These are phyloP conservation scores for Raphanus sativus DNA, from an alignment of 345 rosid species.

Conservation along the genomic window DNA sequence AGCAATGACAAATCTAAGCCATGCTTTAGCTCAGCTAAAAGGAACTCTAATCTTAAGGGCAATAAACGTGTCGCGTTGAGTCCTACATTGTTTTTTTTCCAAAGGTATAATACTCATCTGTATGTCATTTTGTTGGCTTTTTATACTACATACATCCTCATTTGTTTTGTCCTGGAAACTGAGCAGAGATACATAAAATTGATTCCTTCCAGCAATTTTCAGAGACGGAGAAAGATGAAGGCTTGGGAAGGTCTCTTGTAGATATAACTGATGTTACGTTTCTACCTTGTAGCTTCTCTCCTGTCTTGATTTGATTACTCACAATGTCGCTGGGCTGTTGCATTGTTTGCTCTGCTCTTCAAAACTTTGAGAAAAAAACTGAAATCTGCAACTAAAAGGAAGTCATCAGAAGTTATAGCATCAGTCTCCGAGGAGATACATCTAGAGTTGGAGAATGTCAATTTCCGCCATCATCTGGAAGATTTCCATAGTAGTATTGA, in stretches of 20 bases:
- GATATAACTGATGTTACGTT: background rate
- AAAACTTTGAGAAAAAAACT: slow-evolving; percentile 67
- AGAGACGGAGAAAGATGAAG: slow-evolving; percentile 63
- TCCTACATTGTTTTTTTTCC: slow-evolving; percentile 46
- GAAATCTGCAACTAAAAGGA: slow-evolving; percentile 61
- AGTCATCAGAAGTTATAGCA: slow-evolving; percentile 68
- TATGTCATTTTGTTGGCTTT: slow-evolving; percentile 6
- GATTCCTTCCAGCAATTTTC: slow-evolving; percentile 50
- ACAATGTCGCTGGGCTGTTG: slow-evolving; percentile 61
- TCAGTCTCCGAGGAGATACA: slow-evolving; percentile 71
- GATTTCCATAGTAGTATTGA: background rate
- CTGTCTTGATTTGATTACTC: slow-evolving; percentile 32
- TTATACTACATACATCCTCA: slow-evolving; percentile 6
- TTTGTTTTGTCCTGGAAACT: slow-evolving; percentile 17
- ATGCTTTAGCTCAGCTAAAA: slow-evolving; percentile 47
- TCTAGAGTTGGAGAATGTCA: slow-evolving; percentile 56
- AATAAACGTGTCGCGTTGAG: slow-evolving; percentile 37
- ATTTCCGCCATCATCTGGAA: slow-evolving; percentile 10
- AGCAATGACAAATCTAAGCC: slow-evolving; percentile 43
- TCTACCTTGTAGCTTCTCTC: slow-evolving; percentile 13
- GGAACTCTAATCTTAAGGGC: slow-evolving; percentile 42
- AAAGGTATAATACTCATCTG: slow-evolving; percentile 50
- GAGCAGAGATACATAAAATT: slow-evolving; percentile 47
- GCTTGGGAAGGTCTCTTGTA: slow-evolving; percentile 63
- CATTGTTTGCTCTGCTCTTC: slow-evolving; percentile 60